Evolutionary conservation across 2,329 filamentous ascomycete species (phyloP).

Genomic region (Rutstroemia sp.): DNA sequence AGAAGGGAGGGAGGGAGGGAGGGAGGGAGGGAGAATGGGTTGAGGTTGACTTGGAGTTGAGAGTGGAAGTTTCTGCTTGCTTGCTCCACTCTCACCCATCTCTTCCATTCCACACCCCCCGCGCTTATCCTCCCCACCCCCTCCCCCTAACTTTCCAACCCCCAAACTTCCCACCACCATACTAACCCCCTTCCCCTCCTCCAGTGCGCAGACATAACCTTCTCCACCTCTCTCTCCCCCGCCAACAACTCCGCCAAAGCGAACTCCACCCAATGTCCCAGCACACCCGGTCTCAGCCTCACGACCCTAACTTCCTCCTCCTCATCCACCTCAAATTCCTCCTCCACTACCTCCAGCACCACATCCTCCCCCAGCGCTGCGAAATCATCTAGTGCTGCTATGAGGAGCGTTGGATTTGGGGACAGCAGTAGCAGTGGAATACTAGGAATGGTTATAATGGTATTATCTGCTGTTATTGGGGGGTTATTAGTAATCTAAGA

Average conservation of each 20-base stretch:
- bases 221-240: neutral
- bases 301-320: neutral
- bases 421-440: too few species aligned
- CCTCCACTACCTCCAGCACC: neutral
- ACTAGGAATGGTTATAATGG: too few species aligned
- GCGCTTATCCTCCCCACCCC: too few species aligned
- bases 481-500: too few species aligned
- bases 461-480: too few species aligned
- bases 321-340: neutral
- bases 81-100: too few species aligned
- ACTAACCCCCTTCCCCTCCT: neutral
- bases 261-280: neutral
- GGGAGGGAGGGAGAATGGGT: neutral
- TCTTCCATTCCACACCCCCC: too few species aligned
- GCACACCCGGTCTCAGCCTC: neutral
- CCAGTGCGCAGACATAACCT: slow-evolving; percentile 7
- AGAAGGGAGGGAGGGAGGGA: neutral
- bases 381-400: too few species aligned
- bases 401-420: too few species aligned
- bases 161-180: neutral
- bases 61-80: too few species aligned
- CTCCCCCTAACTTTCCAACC: too few species aligned
- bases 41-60: too few species aligned
- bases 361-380: neutral
- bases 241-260: neutral